Evolutionary conservation across 257 asterid genomes (phyloP), one percentile per base, ranked within the genome.

Genomic region (Lavandula angustifolia): DNA sequence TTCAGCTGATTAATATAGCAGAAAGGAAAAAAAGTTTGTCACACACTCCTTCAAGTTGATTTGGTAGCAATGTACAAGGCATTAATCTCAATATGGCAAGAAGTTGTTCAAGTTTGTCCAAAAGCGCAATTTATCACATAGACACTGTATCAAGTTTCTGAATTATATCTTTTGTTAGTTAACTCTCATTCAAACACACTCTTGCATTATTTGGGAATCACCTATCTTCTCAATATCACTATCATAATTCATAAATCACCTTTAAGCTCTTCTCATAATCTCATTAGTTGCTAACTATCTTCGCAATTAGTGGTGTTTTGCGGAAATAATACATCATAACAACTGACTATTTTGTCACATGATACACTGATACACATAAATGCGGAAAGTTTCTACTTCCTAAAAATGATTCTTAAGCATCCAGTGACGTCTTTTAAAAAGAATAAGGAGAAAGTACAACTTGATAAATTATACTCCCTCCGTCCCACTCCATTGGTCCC

Each of bases 261-360:
- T 22, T 0, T 40, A 53, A 11, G 7, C 22, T 51, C 61, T 50
- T 27, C 5, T 63, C 35, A 14, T 60, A 40, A 40, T 40, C 44
- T 40, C 44, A 7, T 1, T 31, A 40, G 32, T 29, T 32, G 14
- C 16, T 31, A 31, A 14, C 37, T 7, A 38, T 55, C 33, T 62
- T 40, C 22, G 51, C 22, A 18, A 7, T 3, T 9, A 40, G 9
- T 43, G 67, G 64, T 9, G 52, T 31, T 37, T 47, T n/a, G 33
- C 7, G 41, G 54, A 37, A 56, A 17, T 52, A 54, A 48, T 14
- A 48, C 37, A 22, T 14, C 73, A 61, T 31, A 22, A 22, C 57
- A 64, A 48, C 54, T 38, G 22, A 52, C 17, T 32, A 60, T 9
- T 33, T 27, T 33, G 46, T 38, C 9, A 40, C 46, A 53, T 22